These are phyloP conservation scores for Persicaria tinctoria DNA, from an alignment of 148 eudicot genomes.

Conservation along the genomic window DNA sequence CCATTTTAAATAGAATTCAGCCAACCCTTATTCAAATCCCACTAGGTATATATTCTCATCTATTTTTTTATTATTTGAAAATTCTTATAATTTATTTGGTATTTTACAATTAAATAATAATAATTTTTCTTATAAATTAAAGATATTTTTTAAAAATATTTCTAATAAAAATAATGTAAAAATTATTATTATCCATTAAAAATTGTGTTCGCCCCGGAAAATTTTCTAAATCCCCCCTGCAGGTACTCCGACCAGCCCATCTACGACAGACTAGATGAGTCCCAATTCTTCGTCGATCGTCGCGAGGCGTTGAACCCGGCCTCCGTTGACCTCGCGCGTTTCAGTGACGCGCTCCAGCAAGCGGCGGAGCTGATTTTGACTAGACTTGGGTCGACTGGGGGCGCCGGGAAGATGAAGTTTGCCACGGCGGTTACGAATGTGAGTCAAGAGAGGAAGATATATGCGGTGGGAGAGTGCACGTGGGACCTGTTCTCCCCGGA, in stretches of 20 bases:
- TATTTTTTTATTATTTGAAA: no score
- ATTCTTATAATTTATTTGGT: no score
- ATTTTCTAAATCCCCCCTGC: neutral
- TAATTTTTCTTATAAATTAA: no score
- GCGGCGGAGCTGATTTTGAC: neutral
- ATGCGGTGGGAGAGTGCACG: constrained; percentile 34
- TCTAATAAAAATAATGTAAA: no score
- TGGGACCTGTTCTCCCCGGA: constrained; percentile 26
- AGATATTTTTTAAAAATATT: no score
- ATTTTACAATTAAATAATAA: no score
- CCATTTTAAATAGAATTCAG: no score
- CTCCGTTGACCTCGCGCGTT: neutral
- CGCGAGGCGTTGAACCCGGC: neutral
- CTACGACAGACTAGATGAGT: neutral
- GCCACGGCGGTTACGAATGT: neutral
- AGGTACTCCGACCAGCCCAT: neutral
- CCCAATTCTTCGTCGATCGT: neutral
- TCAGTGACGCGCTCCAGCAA: neutral
- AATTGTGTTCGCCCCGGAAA: no score
- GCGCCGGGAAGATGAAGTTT: neutral
- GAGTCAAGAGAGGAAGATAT: neutral
- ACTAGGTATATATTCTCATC: no score
- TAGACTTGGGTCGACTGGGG: neutral
- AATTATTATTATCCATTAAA: no score
- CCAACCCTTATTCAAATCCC: no score